phyloP scores from a whole-genome alignment of 345 rosid genomes.

The Barbarea vulgaris region DNA sequence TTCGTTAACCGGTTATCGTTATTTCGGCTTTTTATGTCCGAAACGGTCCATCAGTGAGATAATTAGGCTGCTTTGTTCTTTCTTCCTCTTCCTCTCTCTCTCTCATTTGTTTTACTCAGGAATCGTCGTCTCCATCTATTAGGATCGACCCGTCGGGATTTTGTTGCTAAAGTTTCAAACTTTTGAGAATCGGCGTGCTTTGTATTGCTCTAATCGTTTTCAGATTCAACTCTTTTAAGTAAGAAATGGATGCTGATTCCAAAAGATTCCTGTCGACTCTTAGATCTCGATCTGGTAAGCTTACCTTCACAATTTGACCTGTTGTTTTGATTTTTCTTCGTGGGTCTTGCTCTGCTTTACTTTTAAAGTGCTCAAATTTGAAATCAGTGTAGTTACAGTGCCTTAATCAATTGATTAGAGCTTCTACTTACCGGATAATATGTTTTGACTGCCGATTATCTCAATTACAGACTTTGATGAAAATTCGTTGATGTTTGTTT shows the following conservation, averaged over 20 bases:
- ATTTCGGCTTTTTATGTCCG: background rate
- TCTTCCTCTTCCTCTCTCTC: background rate
- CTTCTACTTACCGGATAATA: background rate
- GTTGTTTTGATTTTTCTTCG: background rate
- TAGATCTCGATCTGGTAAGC: background rate
- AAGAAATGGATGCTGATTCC: background rate
- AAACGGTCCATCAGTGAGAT: background rate
- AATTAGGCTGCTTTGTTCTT: background rate
- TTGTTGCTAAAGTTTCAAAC: background rate
- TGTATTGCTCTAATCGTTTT: background rate
- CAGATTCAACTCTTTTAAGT: background rate
- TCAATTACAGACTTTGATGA: background rate
- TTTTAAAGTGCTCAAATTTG: background rate
- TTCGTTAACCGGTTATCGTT: background rate
- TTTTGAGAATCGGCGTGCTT: background rate
- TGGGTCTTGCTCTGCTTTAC: background rate
- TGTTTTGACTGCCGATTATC: background rate
- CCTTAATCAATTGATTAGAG: background rate
- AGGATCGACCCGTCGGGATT: background rate
- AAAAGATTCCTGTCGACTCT: background rate
- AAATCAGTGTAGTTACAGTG: background rate
- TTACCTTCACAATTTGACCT: background rate
- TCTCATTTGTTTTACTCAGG: background rate
- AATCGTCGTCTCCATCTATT: background rate
- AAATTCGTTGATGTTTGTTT: too few species aligned